Evolutionary conservation across 805 yeast species (phyloP).

Genomic region (Barnettozyma californica): DNA sequence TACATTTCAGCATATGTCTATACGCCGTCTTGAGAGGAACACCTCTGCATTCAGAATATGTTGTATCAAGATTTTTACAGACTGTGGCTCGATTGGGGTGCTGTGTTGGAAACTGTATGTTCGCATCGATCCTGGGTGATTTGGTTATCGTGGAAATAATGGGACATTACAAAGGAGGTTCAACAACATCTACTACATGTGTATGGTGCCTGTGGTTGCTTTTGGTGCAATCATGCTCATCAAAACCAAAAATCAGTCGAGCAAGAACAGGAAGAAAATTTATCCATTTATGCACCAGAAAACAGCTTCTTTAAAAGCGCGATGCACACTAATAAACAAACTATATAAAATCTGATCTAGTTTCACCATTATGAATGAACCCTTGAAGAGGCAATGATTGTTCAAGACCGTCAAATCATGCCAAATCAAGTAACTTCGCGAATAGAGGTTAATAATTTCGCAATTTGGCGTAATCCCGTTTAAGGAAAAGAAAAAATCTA

Average conservation of each 20-base stretch:
- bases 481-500: not conserved
- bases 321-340: too few species aligned
- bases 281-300: not conserved
- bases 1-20: constrained; percentile 31
- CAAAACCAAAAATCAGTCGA: constrained; percentile 11
- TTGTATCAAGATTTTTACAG: constrained; percentile 33
- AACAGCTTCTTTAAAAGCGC: too few species aligned
- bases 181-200: constrained; percentile 7
- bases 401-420: not conserved
- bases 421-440: not conserved
- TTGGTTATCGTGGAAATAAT: constrained; percentile 1
- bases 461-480: not conserved
- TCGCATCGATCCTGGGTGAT: constrained; percentile 26
- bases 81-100: constrained; percentile 32
- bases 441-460: not conserved
- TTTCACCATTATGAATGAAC: too few species aligned
- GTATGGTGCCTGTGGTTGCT: constrained; percentile 5
- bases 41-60: constrained; percentile 35
- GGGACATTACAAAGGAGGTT: constrained; percentile 7
- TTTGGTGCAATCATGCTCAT: constrained; percentile 4
- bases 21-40: constrained; percentile 28
- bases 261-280: not conserved
- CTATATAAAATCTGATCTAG: too few species aligned
- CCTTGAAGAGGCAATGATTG: too few species aligned
- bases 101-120: constrained; percentile 27